These are phyloP conservation scores for Sporothrix mexicana DNA, from an alignment of 2,329 filamentous ascomycete genomes.

Conservation along the genomic window DNA sequence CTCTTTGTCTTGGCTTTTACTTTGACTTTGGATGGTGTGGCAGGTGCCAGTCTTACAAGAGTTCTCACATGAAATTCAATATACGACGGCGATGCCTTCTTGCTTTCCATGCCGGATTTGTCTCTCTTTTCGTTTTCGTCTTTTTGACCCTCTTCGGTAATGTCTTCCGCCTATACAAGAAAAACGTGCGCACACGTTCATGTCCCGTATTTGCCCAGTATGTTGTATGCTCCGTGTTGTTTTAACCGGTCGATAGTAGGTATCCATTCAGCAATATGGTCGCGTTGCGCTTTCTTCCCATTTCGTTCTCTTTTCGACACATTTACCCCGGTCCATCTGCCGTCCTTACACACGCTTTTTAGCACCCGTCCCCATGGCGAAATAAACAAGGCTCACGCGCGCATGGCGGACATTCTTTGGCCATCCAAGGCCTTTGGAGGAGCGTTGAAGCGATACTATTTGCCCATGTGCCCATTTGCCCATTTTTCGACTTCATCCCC, in stretches of 20 bases:
- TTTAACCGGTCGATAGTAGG: conserved; percentile 12
- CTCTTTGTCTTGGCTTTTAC: background rate
- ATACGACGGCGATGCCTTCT: background rate
- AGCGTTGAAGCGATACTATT: background rate
- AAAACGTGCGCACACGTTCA: background rate
- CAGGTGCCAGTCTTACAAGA: too few relatives aligned
- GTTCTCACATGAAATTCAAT: background rate
- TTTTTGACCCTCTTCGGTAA: background rate
- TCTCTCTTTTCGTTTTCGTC: background rate
- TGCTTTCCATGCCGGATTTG: background rate
- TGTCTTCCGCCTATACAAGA: background rate
- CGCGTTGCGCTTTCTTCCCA: background rate
- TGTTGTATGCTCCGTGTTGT: background rate
- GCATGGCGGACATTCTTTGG: background rate
- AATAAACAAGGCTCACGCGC: conserved; percentile 26
- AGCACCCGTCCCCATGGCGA: conserved; percentile 13
- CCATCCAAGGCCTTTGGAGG: background rate
- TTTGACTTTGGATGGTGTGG: too few relatives aligned
- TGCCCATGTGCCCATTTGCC: too few relatives aligned
- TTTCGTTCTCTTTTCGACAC: background rate
- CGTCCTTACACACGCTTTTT: background rate
- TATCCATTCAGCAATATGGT: background rate
- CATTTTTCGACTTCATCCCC: background rate
- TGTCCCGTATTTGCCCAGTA: background rate
- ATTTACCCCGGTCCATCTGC: conserved; percentile 24